Conservation (phyloP, 768 basidiomycete species). For the Pleurotus tuoliensis region DNA sequence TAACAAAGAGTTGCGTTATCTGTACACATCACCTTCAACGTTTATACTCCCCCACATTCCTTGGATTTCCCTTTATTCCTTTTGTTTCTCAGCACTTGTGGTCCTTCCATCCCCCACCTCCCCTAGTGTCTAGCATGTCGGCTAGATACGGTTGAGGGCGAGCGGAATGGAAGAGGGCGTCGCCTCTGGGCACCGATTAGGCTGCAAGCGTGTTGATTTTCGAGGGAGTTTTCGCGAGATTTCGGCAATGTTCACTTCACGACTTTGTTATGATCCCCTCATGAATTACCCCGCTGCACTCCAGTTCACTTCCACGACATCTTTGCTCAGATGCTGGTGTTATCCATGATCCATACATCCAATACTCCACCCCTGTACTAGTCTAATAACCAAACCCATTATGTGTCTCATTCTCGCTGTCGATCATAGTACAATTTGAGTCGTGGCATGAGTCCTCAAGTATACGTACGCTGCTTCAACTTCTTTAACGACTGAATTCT, state of each 20-base stretch:
- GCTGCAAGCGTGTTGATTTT: conserved; percentile 12
- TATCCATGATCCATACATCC: not conserved
- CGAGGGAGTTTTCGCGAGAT: conserved; percentile 8
- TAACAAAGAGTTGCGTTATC: not conserved
- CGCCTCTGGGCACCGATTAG: conserved; percentile 34
- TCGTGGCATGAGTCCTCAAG: not conserved
- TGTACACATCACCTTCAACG: not conserved
- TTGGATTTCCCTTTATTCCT: not conserved
- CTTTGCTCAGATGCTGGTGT: conserved; percentile 1
- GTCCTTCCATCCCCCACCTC: conserved; percentile 69
- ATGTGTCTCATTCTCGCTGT: conserved; percentile 1
- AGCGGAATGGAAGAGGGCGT: conserved; percentile 71
- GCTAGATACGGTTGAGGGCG: conserved; percentile 44
- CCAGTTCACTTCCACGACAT: not conserved
- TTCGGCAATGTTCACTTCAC: not conserved
- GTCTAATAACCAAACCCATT: not conserved
- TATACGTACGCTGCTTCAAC: too few species aligned
- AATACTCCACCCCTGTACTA: conserved; percentile 2
- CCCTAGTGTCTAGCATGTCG: conserved; percentile 22
- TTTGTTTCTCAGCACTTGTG: conserved; percentile 34
- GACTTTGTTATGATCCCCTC: conserved; percentile 4
- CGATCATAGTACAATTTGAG: not conserved
- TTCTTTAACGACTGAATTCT: too few species aligned
- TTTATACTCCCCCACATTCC: conserved; percentile 3
- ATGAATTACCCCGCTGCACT: not conserved